Base-by-base conservation (phyloP, 768 basidiomycete species). In the Tubosaeta sp. region DNA sequence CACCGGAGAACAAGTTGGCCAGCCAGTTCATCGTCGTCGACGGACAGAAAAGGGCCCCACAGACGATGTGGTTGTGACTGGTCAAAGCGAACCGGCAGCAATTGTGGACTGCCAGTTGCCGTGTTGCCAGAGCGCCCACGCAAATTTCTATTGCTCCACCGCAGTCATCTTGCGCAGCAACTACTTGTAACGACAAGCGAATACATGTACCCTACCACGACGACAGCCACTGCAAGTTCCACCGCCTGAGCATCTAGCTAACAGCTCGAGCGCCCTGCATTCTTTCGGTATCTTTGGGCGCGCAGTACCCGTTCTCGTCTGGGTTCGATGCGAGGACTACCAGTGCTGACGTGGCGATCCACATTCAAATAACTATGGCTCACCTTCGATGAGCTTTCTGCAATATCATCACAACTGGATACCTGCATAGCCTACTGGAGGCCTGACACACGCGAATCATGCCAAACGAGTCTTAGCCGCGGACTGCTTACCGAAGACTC, bases 371-470 rank as follows among this genome's bases (percentile, higher is more conserved):
- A 36, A 55, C 31, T 53, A 19, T 16, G n/a, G 34, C 49, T 46
- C 48, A 79, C 86, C 85, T 75, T 87, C 89, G 40, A 90, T 77
- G 69, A 90, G 80, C 72, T 95, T 94, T 16, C 92, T 55, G 94
- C 94, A 58, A 97, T 86, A 66, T 95, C 92, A 46, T 90, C 93
- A 2, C 81, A 80, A 53, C 87, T 82, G 0, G 90, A 91, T 31
- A 94, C 94, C 76, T 95, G 86, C 89, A 96, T 89, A 4, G 91
- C 90, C 87, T 90, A 54, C n/a, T 31, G 29, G 46, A 47, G n/a
- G n/a, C n/a, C n/a, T n/a, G n/a, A n/a, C n/a, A n/a, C n/a, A 93
- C 93, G 56, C 93, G 87, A 70, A 97, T 95, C 94, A 95, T 95
- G 10, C 86, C 86, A 63, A 96, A 96, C 2, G 90, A 94, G 70